These are phyloP conservation scores for Saraca asoca DNA, from an alignment of 331 rosid species.

Conservation along the genomic window DNA sequence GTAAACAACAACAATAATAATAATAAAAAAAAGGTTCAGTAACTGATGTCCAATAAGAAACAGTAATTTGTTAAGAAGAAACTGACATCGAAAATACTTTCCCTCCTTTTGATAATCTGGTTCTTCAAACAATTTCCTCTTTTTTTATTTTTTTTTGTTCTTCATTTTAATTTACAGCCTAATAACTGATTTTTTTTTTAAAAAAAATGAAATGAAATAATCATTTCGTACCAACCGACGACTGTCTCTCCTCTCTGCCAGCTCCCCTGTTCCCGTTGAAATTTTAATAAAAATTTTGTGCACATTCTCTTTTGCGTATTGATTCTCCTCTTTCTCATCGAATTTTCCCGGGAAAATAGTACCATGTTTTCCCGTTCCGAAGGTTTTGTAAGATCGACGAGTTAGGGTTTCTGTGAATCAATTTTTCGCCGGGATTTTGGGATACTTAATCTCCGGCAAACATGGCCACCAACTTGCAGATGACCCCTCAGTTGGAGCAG, in stretches of 20 bases:
- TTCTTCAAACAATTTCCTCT: too few species aligned
- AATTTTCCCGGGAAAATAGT: constrained; percentile 6
- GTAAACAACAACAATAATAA: too few species aligned
- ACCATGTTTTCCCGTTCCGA: background rate
- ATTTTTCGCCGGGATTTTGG: constrained; percentile 35
- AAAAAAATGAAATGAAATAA: background rate
- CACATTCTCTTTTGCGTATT: constrained; percentile 22
- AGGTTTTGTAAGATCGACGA: constrained; percentile 16
- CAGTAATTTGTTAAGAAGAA: too few species aligned
- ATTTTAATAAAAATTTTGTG: background rate
- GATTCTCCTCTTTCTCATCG: background rate
- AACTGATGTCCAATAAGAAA: too few species aligned
- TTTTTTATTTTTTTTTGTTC: too few species aligned
- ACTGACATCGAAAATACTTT: too few species aligned
- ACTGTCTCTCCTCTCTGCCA: constrained; percentile 26
- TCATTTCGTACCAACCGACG: constrained; percentile 27
- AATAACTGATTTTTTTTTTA: background rate
- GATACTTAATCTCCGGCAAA: constrained; percentile 47
- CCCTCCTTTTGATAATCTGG: too few species aligned
- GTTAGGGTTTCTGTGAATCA: constrained; percentile 45
- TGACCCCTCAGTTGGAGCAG: constrained; percentile 94
- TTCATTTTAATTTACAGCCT: too few species aligned
- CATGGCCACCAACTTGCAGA: constrained; percentile 74
- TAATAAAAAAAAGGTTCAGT: too few species aligned
- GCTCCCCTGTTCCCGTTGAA: too few species aligned